Conservation (phyloP, 2,329 filamentous ascomycete species). For the Penicillium verrucosum region DNA sequence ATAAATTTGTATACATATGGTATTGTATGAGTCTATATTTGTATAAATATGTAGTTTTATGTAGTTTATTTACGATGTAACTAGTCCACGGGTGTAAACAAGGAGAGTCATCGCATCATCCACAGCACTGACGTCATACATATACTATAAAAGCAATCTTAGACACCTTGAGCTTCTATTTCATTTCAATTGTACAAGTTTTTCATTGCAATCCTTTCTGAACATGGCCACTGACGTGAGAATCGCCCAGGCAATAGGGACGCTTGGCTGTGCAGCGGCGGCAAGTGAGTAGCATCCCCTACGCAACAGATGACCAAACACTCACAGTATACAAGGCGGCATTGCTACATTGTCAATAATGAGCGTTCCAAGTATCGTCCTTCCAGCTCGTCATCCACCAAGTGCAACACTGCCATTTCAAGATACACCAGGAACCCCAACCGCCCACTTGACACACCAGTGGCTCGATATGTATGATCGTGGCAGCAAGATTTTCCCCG, state of each 20-base stretch:
- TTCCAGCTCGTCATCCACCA: slow-evolving; percentile 16
- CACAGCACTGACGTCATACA: neutral
- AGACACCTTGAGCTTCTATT: too few species aligned
- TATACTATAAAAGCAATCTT: neutral
- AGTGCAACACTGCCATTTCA: slow-evolving; percentile 2
- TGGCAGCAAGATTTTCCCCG: slow-evolving; percentile 53
- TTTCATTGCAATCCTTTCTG: neutral
- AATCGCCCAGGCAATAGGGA: slow-evolving; percentile 12
- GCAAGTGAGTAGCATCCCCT: slow-evolving; percentile 1
- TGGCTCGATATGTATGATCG: slow-evolving; percentile 42
- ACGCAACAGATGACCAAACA: neutral
- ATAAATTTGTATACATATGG: neutral
- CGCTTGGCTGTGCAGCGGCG: slow-evolving; percentile 6
- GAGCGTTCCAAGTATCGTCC: slow-evolving; percentile 19
- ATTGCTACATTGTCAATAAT: slow-evolving; percentile 24
- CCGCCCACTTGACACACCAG: slow-evolving; percentile 29
- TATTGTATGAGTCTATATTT: neutral
- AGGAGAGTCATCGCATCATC: neutral
- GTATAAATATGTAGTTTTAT: neutral
- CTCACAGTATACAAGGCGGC: slow-evolving; percentile 19
- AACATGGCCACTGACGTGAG: slow-evolving; percentile 3
- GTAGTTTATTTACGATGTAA: neutral
- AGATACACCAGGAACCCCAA: slow-evolving; percentile 17
- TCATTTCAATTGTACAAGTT: neutral
- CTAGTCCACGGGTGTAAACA: neutral